Evolutionary conservation across 208 protist species (phyloP), one percentile per base, ranked within the genome.

Genomic region (Trypanosoma vivax): DNA sequence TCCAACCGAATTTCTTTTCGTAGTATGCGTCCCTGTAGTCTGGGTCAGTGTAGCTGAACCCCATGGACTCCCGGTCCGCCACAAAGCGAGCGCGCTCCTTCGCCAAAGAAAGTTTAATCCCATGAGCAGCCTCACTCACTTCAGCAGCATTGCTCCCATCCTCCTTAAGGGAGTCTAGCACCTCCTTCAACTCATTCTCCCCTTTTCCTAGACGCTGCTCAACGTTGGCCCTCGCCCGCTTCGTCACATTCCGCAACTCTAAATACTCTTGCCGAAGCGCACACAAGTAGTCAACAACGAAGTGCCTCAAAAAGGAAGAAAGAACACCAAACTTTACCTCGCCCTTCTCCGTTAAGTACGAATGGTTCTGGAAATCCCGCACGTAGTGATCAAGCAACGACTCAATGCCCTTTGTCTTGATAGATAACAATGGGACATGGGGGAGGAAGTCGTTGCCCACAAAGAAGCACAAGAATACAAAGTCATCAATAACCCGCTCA

Each of bases 371-470:
- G 53, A 94, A 91, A 47, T 76, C 40, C 10, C 71, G 50, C 46
- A 91, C 76, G 64, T 96, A 96, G 60, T 90, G 81, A 50, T 94
- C 82, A 14, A 96, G 66, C 3, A 99, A 63, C 25, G 85, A 37
- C 64, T 99, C 97, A 45, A 99, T 92, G 11, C 95, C 96, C 50
- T 94, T 94, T 28, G 96, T 92, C 55, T 90, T 88, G 70, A 99
- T 99, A 9, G 99, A 94, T 2, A 99, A 75, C 5, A 95, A 83
- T 10, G 97, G 96, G 9, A 99, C 66, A 65, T 99, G 97, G 14
- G 98, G 98, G 41, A 99, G 67, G 60, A 99, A 99, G 75, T 99
- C 98, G 65, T 99, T 99, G 25, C 98, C 98, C 27, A 97, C 90
- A 53, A 99, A 97, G 70, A 99, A 99, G 79, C 96, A 99, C 3